Base-by-base conservation (phyloP, 176 grass and related monocot genomes). In the Elaeis guineensis region DNA sequence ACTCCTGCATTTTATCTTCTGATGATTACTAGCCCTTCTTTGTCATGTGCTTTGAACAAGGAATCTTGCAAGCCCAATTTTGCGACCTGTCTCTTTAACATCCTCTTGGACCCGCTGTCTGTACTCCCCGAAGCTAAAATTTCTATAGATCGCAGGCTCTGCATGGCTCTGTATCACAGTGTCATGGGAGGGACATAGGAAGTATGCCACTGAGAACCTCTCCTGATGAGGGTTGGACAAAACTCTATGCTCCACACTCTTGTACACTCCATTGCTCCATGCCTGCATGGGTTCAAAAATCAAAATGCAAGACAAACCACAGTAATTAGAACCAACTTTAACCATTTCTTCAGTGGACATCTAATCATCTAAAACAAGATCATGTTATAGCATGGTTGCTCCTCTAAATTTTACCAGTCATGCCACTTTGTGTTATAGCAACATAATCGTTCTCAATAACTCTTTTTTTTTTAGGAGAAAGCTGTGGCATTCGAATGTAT, bases 81-180 rank as follows among this genome's bases (percentile, higher is more conserved):
- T 95, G 4, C 55, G 70, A 2, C 85, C 90, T 16, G 18, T 81
- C 21, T 63, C 61, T 58, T 59, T 79, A 17, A 95, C 82, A 26
- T 89, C 90, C 25, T 89, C 61, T 55, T 58, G 77, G 18, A 89
- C 48, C 63, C 78, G 79, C 4, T 54, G 61, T 62, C 76, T 77
- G 70, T 95, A 95, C 59, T 95, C 82, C 6, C 85, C 85, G 51
- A 95, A 95, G 58, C 72, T 95, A 63, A 95, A 95, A 60, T 66
- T 78, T 52, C 35, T 57, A 26, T 95, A 95, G 14, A 25, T 67
- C 14, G 11, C 23, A n/a, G 25, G 48, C 8, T 73, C 0, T 39
- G 16, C 32, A 48, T 49, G n/a, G 32, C 61, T 35, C 50, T 75
- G 17, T 63, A 95, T 83, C 2, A 75, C 21, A 3, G 85, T 81